Percentiles rank a stretch among this genome's conserved stretches.
Conservation (phyloP, 768 basidiomycete genomes). For the Hericium alpestre region DNA sequence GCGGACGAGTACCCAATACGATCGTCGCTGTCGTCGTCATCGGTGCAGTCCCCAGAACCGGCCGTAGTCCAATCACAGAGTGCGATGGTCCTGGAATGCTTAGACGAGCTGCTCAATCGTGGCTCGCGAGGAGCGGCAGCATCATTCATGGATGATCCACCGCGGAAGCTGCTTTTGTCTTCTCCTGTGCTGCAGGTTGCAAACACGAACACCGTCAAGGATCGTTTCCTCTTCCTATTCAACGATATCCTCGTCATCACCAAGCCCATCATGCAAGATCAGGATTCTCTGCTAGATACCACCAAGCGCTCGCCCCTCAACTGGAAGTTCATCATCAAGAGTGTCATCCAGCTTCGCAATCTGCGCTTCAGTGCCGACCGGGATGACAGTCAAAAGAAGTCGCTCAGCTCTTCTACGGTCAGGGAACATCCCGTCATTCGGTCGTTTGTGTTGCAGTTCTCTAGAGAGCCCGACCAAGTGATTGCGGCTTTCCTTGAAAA, state of each 20-base stretch:
- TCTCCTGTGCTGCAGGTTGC: slow-evolving; percentile 90
- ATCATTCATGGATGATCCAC: slow-evolving; percentile 70
- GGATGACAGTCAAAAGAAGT: slow-evolving; percentile 42
- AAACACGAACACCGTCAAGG: slow-evolving; percentile 88
- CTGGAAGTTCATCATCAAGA: slow-evolving; percentile 81
- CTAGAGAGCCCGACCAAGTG: slow-evolving; percentile 70
- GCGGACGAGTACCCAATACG: slow-evolving; percentile 59
- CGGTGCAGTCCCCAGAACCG: slow-evolving; percentile 45
- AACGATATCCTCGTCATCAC: slow-evolving; percentile 88
- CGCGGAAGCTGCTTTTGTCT: slow-evolving; percentile 74
- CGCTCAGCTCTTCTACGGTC: slow-evolving; percentile 19
- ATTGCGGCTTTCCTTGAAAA: slow-evolving; percentile 60
- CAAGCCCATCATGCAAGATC: slow-evolving; percentile 72
- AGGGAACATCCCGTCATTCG: slow-evolving; percentile 54
- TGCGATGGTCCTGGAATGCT: slow-evolving; percentile 48
- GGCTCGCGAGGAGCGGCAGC: slow-evolving; percentile 43
- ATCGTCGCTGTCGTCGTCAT: slow-evolving; percentile 66
- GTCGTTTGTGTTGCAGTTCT: slow-evolving; percentile 70
- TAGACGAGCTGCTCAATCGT: slow-evolving; percentile 61
- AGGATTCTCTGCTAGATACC: slow-evolving; percentile 49
- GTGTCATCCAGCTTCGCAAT: slow-evolving; percentile 67
- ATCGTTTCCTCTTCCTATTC: slow-evolving; percentile 95
- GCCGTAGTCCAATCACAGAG: slow-evolving; percentile 31
- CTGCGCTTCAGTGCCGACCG: slow-evolving; percentile 64
- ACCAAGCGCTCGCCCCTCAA: slow-evolving; percentile 50